Evolutionary conservation across 768 basidiomycete genomes (phyloP).

Genomic region (Piloderma croceum): DNA sequence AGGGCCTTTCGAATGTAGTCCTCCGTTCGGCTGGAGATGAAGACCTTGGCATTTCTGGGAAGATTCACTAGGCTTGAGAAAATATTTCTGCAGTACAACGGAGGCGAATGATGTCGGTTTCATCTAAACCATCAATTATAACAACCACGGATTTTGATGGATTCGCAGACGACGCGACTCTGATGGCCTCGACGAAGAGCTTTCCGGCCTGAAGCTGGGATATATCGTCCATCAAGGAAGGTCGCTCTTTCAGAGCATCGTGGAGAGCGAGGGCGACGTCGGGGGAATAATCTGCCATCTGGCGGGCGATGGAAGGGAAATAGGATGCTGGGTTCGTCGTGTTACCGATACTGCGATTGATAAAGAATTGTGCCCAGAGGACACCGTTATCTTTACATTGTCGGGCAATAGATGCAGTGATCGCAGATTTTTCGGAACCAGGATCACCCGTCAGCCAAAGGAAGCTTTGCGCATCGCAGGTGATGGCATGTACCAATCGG

Average conservation of each 20-base stretch:
- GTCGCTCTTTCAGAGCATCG: constrained; percentile 4
- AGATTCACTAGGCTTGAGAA: constrained; percentile 10
- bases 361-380: too few relatives aligned
- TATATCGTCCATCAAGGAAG: constrained; percentile 11
- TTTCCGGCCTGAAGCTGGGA: constrained; percentile 9
- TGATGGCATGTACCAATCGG: constrained; percentile 8
- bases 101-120: constrained; percentile 9
- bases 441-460: too few relatives aligned
- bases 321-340: constrained; percentile 13
- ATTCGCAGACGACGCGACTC: constrained; percentile 5
- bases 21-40: constrained; percentile 18
- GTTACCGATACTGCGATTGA: constrained; percentile 11
- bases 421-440: constrained; percentile 14
- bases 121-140: constrained; percentile 19
- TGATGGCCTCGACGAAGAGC: constrained; percentile 12
- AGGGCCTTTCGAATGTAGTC: constrained; percentile 15
- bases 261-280: constrained; percentile 6
- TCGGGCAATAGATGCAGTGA: constrained; percentile 14
- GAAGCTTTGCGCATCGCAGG: constrained; percentile 4
- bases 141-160: constrained; percentile 10
- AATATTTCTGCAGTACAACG: constrained; percentile 4
- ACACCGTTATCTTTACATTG: constrained; percentile 10
- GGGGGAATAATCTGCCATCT: constrained; percentile 7
- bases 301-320: constrained; percentile 16
- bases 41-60: too few relatives aligned